Evolutionary conservation across 208 protist species (phyloP), one percentile per base, ranked within the genome.

Genomic region (Borovskyia barvae): DNA sequence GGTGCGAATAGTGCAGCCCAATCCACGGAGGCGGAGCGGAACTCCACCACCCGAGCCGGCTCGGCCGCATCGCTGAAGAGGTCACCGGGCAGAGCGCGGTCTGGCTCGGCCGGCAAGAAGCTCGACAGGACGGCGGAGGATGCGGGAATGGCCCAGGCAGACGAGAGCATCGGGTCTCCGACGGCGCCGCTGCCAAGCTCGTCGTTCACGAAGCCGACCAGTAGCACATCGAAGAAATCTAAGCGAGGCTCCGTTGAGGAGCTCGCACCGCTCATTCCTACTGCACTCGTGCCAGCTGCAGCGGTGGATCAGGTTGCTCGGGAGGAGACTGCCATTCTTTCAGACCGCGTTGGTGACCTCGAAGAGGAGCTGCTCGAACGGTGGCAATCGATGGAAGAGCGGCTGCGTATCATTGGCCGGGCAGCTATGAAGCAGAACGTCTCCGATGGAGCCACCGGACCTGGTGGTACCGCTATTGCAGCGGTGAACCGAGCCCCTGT

Each of bases 371-470:
- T 84, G 50, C 65, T 70, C 30, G 76, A 79, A 36, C 79, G 88
- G 30, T 92, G 80, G 77, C 77, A 88, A 69, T 69, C 80, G 9
- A 62, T 92, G 42, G 88, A 94, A 65, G 88, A 94, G 57, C 88
- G 88, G 0, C 69, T 94, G 11, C 82, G 88, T 43, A 87, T 94
- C 28, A 84, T 94, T 42, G 85, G 88, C 32, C 71, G 88, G 14
- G 83, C 85, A 15, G 67, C 80, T 9, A 75, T 91, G 70, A 81
- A 83, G 59, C 76, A 75, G 37, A 59, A 57, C 15, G 43, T 51
- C 17, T 6, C 66, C 3, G 63, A 61, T 25, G 22, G 48, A 15
- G n/a, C 40, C 2, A 32, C 55, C 8, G 41, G 47, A 5, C n/a
- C 41, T 9, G 35, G 42, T 29, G 42, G 48, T 39, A 49, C 47